Evolutionary conservation across 768 basidiomycete species (phyloP), one percentile per base, ranked within the genome.

Genomic region (Termitomyces sp.): DNA sequence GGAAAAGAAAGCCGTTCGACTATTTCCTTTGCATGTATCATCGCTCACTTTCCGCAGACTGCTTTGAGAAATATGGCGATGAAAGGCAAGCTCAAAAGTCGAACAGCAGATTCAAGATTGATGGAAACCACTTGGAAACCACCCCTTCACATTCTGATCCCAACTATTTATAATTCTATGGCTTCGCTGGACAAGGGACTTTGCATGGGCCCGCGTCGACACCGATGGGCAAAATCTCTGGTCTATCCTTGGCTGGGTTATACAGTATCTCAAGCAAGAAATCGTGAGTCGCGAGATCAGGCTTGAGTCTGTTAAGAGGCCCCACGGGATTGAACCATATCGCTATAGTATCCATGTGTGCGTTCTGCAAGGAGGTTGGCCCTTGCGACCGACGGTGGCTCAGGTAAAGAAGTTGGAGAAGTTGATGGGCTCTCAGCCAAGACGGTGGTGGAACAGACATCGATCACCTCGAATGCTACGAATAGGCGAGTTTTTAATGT

Each of bases 401-500:
- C 37, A 52, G 37, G 37, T 37, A 18, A 27, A 52, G 37, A 20
- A 52, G 26, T 3, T 52, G 51, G 26, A 34, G 20, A 39, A 52
- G 26, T 37, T 27, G 18, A 52, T 52, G 37, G 51, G 37, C 4
- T 20, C 36, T 4, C 26, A 52, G 26, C 51, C 51, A 0, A 52
- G 51, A 26, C 40, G 51, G 37, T 52, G 51, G 50, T n/a, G n/a
- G n/a, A n/a, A 52, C 50, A 10, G 36, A 52, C 18, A 12, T 26
- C 7, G 9, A 40, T 26, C 12, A 20, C 26, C 24, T 36, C 1
- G 24, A 52, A 18, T 40, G 24, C 36, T 40, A 40, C 40, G 45
- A 46, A 24, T 62, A 55, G 44, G 60, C 58, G 46, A 40, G 60
- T 36, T 24, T 22, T n/a, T n/a, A n/a, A n/a, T n/a, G n/a, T n/a